phyloP scores from a whole-genome alignment of 169 alveolate genomes.

The Eimeria tenella region DNA sequence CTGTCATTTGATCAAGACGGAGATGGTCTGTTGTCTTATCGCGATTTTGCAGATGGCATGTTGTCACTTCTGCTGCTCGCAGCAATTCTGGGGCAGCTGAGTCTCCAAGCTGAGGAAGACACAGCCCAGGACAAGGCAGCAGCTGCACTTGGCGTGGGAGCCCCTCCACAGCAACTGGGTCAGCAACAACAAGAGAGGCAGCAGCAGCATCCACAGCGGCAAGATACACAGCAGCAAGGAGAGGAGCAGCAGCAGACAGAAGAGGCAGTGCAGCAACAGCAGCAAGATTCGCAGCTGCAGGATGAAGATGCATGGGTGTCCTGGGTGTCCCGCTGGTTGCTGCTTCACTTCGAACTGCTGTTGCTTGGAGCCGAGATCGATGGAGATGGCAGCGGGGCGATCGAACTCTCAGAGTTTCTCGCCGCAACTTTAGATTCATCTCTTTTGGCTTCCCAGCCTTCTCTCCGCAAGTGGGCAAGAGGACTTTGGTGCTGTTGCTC shows the following conservation, averaged over 20 bases:
- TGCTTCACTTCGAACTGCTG: slow-evolving; percentile 34
- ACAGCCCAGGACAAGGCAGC: not conserved
- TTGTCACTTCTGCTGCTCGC: slow-evolving; percentile 47
- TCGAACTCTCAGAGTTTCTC: slow-evolving; percentile 38
- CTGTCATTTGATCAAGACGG: slow-evolving; percentile 31
- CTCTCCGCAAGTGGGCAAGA: slow-evolving; percentile 34
- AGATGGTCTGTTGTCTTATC: slow-evolving; percentile 35
- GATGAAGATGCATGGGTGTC: not conserved
- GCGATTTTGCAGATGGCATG: slow-evolving; percentile 46
- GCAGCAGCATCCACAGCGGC: not conserved
- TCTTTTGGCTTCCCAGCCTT: slow-evolving; percentile 30
- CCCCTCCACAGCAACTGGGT: not conserved
- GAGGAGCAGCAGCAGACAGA: not conserved
- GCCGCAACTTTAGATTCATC: slow-evolving; percentile 53
- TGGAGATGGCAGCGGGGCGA: slow-evolving; percentile 54
- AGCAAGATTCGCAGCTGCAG: not conserved
- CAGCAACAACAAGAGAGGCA: not conserved
- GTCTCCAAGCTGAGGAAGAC: not conserved
- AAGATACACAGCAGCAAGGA: not conserved
- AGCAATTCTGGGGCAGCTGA: slow-evolving; percentile 5
- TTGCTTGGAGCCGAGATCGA: slow-evolving; percentile 30
- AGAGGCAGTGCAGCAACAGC: not conserved
- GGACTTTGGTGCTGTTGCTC: not conserved
- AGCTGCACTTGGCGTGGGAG: not conserved
- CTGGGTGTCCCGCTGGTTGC: slow-evolving; percentile 40